Evolutionary conservation across 305 asterid genomes (phyloP), one percentile per base, ranked within the genome.

Genomic region (Fraxinus angustifolia): DNA sequence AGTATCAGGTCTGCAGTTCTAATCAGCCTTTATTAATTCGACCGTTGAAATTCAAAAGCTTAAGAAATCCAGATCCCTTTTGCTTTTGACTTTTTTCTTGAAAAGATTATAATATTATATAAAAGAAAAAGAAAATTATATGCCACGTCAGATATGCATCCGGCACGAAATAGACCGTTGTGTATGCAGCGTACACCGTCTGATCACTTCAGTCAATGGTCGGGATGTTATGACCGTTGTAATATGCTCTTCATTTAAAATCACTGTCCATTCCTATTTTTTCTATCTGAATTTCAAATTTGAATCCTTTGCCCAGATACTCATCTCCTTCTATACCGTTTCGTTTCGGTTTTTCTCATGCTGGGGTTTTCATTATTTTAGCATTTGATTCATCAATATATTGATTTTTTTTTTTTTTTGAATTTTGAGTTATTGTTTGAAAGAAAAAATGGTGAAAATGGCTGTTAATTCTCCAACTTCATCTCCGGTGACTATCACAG

Each of bases 401-500:
- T 65, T 73, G 35, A 71, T 50, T 48, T 79, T 12, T 48, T 79
- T 12, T 45, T 58, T 48, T 79, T 48, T 48, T 0, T 14, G 38
- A 65, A 40, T 38, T 65, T 33, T 4, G 14, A 48, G 73, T n/a
- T 76, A 58, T 45, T 48, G 10, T 31, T 33, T 6, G 12, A 12
- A 38, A 38, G 19, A 8, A 38, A 28, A 85, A 77, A 90, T 89
- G 91, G 92, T 88, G 90, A 88, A 87, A 88, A 89, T 84, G 93
- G 87, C 87, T 23, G 78, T 82, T 26, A 90, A 92, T 77, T 90
- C 97, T 45, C 87, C 93, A 36, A 80, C 93, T 28, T 89, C 96
- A 4, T 92, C 99, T 30, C 97, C 96, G 73, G 97, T 92, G 89
- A 93, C 91, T 0, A 95, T 94, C 56, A 92, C 94, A 0, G 92